Base-by-base conservation (phyloP, 2,329 filamentous ascomycete genomes). In the Fusarium neocosmosporiellum region DNA sequence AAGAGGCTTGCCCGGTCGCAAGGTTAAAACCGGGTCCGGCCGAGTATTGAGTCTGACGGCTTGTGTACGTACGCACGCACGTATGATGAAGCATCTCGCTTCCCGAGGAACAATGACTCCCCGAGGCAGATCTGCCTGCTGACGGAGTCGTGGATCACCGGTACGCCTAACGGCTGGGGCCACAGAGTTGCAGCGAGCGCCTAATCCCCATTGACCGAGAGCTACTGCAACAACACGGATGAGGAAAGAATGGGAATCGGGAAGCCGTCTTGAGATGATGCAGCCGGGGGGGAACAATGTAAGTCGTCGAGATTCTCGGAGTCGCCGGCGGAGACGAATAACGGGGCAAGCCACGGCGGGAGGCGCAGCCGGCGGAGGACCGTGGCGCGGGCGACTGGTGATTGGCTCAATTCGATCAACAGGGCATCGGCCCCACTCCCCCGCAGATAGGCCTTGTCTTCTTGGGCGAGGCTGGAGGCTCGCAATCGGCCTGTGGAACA, bases 331-430 rank as follows among this genome's bases (percentile, higher is more conserved):
- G 76, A 67, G 70, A 67, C 55, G 48, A 70, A 62, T 57, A 68
- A 72, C 66, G 65, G 74, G 63, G 74, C 75, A 73, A 79, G 78
- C 77, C 78, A 79, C 78, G 70, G 70, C 67, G 62, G 75, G 77
- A 79, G 79, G 78, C 78, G 79, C 79, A 80, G 79, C 69, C 27
- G 27, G 63, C 74, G 75, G 71, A 69, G 33, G 72, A 66, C 50
- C 69, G 75, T 77, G 75, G 73, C 73, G 69, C 73, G 65, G 67
- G 57, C 37, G 63, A 37, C 71, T 65, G 66, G 63, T 58, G 22
- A 76, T 75, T 76, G 74, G 74, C 48, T 65, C 48, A 50, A 36
- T 54, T 37, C 50, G 60, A 67, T 43, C 59, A 59, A 65, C 67
- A 69, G 64, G 71, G 71, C 48, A 24, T 63, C 57, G 63, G 46